Evolutionary conservation across 1,139 yeast species (phyloP).

Genomic region (Nakaseomyces uthaithaninus): DNA sequence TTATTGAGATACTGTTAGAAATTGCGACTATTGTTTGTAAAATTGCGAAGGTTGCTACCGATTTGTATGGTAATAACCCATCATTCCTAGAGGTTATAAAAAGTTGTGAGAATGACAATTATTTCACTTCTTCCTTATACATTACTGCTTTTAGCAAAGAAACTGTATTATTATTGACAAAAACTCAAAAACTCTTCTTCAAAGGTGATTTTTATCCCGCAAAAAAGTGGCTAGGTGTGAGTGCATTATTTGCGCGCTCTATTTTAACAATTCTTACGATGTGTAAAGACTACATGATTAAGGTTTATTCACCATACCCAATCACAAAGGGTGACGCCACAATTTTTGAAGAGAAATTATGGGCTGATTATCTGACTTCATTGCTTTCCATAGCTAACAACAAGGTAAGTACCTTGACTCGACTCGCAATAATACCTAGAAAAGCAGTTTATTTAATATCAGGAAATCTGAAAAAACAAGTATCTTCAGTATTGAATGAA

Average conservation of each 20-base stretch:
- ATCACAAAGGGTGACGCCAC: constrained; percentile 40
- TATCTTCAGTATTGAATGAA: constrained; percentile 47
- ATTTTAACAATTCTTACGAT: constrained; percentile 51
- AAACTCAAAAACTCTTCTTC: constrained; percentile 51
- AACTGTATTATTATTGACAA: constrained; percentile 33
- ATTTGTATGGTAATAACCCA: constrained; percentile 43
- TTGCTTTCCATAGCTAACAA: constrained; percentile 40
- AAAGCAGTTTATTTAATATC: constrained; percentile 62
- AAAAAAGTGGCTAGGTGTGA: constrained; percentile 61
- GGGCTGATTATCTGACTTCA: constrained; percentile 60
- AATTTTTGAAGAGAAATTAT: constrained; percentile 44
- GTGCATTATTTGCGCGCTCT: constrained; percentile 55
- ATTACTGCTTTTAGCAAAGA: constrained; percentile 28
- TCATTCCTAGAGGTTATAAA: constrained; percentile 36
- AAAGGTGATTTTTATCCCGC: constrained; percentile 58
- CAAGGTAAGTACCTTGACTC: constrained; percentile 35
- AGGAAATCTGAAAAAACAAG: constrained; percentile 54
- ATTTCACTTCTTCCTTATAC: constrained; percentile 36
- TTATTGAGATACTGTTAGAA: constrained; percentile 70
- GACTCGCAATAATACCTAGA: constrained; percentile 61
- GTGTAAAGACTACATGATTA: constrained; percentile 47
- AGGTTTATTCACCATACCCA: constrained; percentile 42
- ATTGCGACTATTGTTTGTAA: constrained; percentile 52
- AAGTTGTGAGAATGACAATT: constrained; percentile 32
- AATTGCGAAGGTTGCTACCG: constrained; percentile 46